Evolutionary conservation across 805 yeast species (phyloP), one percentile per base, ranked within the genome.

Genomic region (Wickerhamomyces xylosicus): DNA sequence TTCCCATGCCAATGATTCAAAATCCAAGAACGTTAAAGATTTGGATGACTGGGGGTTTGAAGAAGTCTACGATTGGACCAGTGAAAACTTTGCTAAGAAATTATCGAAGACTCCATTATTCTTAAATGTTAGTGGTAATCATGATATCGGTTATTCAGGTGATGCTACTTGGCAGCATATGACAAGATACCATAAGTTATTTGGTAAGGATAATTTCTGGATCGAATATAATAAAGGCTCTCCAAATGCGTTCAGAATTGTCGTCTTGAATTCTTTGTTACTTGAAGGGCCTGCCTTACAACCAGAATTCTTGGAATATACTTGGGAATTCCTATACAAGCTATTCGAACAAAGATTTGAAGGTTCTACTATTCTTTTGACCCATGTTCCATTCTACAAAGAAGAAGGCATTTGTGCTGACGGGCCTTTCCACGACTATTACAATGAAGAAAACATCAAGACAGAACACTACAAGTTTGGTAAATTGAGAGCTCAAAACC

Each of bases 71-170:
- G 82, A 79, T 49, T 84, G 95, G 95, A 64, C 68, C 31, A 52
- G 69, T 20, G 57, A 59, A 17, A 50, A 60, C 19, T 48, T 49
- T 37, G 41, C 35, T 7, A 52, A 49, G 31, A 22, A 34, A 31
- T 50, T 59, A 47, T 64, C 57, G 17, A 67, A 70, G 28, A 75
- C 74, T 42, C 89, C 85, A 10, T 60, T 84, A 29, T 75, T 90
- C 53, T 71, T 86, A 44, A 92, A 92, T 56, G 64, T 92, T 35
- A 79, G 95, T 2, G 98, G 98, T 2, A 92, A 92, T 57, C 98
- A 92, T 57, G 98, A 92, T 57, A 78, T 90, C 36, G 98, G 98
- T 0, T 90, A 92, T 56, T 74, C 84, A 36, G 97, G 97, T 1
- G 98, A 92, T 59, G 85, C 94, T 32, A 87, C 95, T 0, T 77